phyloP scores from a whole-genome alignment of 768 basidiomycete species.

The Suillus sp. region DNA sequence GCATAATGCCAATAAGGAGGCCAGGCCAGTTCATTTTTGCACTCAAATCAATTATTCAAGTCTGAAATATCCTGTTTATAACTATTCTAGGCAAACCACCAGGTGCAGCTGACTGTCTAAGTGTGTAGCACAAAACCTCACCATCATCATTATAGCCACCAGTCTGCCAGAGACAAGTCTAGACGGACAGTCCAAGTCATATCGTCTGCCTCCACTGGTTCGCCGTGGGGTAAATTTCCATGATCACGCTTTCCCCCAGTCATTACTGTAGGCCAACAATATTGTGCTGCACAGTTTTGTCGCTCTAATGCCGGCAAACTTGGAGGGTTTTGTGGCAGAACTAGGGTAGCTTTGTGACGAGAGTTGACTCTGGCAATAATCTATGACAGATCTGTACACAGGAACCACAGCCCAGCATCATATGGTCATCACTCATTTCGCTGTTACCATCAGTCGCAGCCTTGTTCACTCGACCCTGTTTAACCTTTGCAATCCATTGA shows the following conservation, averaged over 20 bases:
- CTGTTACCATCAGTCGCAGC: not conserved
- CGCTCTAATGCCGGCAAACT: not conserved
- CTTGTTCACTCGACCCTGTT: not conserved
- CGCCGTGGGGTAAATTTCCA: not conserved
- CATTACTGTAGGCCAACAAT: not conserved
- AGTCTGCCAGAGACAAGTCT: not conserved
- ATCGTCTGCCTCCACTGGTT: not conserved
- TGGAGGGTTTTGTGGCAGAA: not conserved
- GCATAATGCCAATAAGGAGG: too few relatives aligned
- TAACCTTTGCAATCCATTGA: not conserved
- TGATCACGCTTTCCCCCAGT: not conserved
- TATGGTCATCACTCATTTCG: not conserved
- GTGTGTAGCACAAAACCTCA: not conserved
- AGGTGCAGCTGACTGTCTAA: not conserved
- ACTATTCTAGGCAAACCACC: not conserved
- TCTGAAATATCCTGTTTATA: not conserved
- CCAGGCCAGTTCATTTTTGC: not conserved
- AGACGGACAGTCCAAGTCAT: not conserved
- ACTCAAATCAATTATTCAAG: not conserved
- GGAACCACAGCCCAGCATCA: not conserved
- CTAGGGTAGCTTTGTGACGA: not conserved
- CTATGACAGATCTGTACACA: not conserved
- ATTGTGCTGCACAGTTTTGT: not conserved
- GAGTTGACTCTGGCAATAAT: not conserved
- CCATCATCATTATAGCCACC: not conserved